Percentiles rank a stretch among this genome's conserved stretches.
Evolutionary conservation across 2,329 filamentous ascomycete genomes (phyloP).

Genomic region (Aspergillus arachidicola): DNA sequence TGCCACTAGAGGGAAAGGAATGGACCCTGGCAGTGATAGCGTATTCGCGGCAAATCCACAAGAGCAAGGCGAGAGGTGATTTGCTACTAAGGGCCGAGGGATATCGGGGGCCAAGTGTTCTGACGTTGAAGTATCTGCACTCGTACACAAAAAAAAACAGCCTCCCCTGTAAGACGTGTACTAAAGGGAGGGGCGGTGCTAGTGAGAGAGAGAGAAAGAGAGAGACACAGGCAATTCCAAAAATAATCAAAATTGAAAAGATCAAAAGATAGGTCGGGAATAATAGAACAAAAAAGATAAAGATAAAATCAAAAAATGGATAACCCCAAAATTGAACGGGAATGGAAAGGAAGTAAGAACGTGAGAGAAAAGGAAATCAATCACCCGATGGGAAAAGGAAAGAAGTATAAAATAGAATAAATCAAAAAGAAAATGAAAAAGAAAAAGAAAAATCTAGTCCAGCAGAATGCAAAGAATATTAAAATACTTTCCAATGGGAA

Average conservation of each 20-base stretch:
- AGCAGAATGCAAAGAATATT: neutral
- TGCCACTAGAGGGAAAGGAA: constrained; percentile 27
- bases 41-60: constrained; percentile 28
- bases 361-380: constrained; percentile 8
- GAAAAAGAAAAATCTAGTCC: neutral
- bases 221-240: neutral
- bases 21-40: constrained; percentile 25
- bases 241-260: neutral
- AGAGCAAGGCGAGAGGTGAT: constrained; percentile 16
- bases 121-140: constrained; percentile 12
- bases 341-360: constrained; percentile 29
- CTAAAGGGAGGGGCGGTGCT: neutral
- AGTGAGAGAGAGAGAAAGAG: neutral
- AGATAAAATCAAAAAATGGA: constrained; percentile 2
- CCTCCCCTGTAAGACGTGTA: constrained; percentile 12
- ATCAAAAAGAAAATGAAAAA: neutral
- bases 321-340: neutral
- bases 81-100: constrained; percentile 16
- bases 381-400: neutral
- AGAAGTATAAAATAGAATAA: neutral
- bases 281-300: constrained; percentile 7
- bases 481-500: neutral
- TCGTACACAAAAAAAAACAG: constrained; percentile 5
- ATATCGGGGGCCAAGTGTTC: constrained; percentile 10
- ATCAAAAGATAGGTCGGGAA: neutral